Evolutionary conservation across 2,329 filamentous ascomycete species (phyloP).

Genomic region (Hypoxylon sp.): DNA sequence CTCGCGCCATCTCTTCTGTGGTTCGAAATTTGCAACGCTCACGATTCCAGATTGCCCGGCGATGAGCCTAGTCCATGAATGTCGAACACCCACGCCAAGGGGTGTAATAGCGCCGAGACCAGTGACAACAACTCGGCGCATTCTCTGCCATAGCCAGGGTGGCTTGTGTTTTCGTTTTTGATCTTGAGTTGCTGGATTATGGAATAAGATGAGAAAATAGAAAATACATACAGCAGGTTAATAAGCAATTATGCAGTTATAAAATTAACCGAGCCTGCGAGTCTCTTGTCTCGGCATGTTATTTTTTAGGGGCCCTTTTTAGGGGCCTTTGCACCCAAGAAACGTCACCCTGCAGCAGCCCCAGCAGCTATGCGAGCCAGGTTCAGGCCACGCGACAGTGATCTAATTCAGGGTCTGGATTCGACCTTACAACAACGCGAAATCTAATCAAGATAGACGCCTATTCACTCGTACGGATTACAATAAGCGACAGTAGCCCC

Average conservation of each 20-base stretch:
- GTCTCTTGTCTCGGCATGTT: neutral
- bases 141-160: conserved; percentile 53
- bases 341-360: neutral
- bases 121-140: conserved; percentile 82
- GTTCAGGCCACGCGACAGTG: conserved; percentile 24
- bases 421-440: conserved; percentile 5
- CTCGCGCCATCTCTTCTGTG: conserved; percentile 66
- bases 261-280: conserved; percentile 18
- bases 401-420: conserved; percentile 18
- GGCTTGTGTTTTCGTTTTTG: conserved; percentile 17
- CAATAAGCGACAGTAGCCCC: neutral
- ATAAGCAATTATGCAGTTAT: conserved; percentile 19
- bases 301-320: neutral
- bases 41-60: conserved; percentile 82
- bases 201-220: neutral
- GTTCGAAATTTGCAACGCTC: conserved; percentile 70
- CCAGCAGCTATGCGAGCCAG: conserved; percentile 12
- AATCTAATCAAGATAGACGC: conserved; percentile 6
- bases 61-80: conserved; percentile 82
- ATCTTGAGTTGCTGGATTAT: no score
- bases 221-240: no score
- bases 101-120: conserved; percentile 84
- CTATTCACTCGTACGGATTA: neutral
- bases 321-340: neutral
- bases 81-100: conserved; percentile 78